Evolutionary conservation across 2,329 filamentous ascomycete species (phyloP).

Genomic region (Fusarium sacchari): DNA sequence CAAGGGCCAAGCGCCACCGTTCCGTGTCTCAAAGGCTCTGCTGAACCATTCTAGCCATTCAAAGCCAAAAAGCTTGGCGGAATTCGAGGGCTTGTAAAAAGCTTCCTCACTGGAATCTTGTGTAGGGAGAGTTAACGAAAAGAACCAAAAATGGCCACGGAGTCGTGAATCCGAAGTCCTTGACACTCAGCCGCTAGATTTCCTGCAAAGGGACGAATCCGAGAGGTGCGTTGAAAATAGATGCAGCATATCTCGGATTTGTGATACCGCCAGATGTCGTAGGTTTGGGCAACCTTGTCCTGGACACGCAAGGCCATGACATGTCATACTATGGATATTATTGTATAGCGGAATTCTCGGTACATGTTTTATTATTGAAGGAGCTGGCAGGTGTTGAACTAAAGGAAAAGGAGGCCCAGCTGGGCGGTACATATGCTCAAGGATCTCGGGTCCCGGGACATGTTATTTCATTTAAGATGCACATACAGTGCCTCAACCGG

Average conservation of each 20-base stretch:
- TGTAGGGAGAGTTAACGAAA: not conserved
- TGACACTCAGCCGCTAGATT: conserved; percentile 21
- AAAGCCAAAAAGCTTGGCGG: conserved; percentile 28
- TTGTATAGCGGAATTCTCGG: conserved; percentile 23
- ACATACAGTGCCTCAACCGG: conserved; percentile 26
- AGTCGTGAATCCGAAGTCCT: conserved; percentile 30
- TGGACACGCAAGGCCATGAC: conserved; percentile 26
- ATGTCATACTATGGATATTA: conserved; percentile 15
- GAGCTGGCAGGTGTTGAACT: not conserved
- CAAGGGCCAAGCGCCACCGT: conserved; percentile 35
- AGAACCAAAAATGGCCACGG: conserved; percentile 14
- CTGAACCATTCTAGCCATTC: not conserved
- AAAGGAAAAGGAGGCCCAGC: conserved; percentile 19
- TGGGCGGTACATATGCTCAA: conserved; percentile 26
- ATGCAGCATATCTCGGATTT: conserved; percentile 26
- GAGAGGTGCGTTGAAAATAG: conserved; percentile 33
- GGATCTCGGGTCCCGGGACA: conserved; percentile 33
- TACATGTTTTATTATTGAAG: conserved; percentile 10
- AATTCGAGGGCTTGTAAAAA: conserved; percentile 10
- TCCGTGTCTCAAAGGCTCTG: conserved; percentile 26
- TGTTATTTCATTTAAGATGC: conserved; percentile 19
- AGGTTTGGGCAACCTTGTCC: conserved; percentile 15
- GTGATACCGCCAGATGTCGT: conserved; percentile 24
- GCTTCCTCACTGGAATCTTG: conserved; percentile 8
- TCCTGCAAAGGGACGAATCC: conserved; percentile 22